A percentile compares a stretch with the other conserved stretches of the same genome.
phyloP scores from a whole-genome alignment of 352 stramenopile species.

The Phytophthora sp. region DNA sequence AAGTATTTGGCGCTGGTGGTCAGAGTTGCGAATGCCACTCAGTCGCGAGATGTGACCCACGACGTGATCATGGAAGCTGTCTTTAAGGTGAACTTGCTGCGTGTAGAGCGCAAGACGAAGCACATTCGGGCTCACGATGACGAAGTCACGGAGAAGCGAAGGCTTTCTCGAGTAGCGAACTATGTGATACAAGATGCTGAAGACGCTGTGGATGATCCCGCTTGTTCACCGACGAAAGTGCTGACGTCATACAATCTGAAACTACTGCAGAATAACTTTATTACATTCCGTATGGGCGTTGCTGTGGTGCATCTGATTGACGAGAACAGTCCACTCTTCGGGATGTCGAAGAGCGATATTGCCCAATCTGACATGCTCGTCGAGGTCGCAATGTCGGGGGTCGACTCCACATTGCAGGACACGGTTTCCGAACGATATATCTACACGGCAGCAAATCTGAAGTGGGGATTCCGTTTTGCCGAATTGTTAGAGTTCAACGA shows the following conservation, averaged over 20 bases:
- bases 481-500: constrained; percentile 80
- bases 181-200: constrained; percentile 7
- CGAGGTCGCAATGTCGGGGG: constrained; percentile 75
- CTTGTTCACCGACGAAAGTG: constrained; percentile 44
- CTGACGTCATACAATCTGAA: constrained; percentile 82
- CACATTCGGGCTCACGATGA: constrained; percentile 45
- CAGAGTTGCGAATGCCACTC: constrained; percentile 79
- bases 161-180: constrained; percentile 15
- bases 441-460: constrained; percentile 71
- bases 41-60: constrained; percentile 79
- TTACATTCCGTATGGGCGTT: constrained; percentile 86
- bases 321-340: constrained; percentile 66
- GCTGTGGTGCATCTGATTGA: constrained; percentile 84
- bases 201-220: constrained; percentile 26
- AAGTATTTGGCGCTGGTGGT: constrained; percentile 78
- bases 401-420: constrained; percentile 86
- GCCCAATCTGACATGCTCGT: constrained; percentile 75
- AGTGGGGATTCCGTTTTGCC: constrained; percentile 76
- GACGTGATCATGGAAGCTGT: constrained; percentile 87
- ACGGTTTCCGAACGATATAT: constrained; percentile 82
- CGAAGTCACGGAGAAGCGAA: constrained; percentile 16
- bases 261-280: constrained; percentile 84
- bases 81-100: constrained; percentile 82
- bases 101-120: constrained; percentile 64
- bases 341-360: constrained; percentile 66